Evolutionary conservation across 129 eudicot species (phyloP), one percentile per base, ranked within the genome.

Genomic region (Centella asiatica): DNA sequence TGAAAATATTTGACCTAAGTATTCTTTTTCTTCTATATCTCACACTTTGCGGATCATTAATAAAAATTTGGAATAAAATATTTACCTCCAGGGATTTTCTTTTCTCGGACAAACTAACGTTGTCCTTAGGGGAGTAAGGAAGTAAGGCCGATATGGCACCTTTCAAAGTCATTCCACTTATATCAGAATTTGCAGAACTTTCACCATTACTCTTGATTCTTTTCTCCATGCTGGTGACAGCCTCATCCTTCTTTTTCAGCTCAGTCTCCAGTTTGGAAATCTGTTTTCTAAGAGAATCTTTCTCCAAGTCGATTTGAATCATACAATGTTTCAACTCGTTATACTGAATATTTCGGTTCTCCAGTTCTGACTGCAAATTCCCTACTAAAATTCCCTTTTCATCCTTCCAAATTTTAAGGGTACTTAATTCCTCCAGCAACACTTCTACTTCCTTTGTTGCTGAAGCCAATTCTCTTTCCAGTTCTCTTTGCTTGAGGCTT

Each of bases 321-420:
- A 75, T 58, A 25, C 69, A 70, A 45, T 50, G 75, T 51, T 73
- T 79, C 68, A 81, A 67, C 46, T 82, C 88, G 52, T 71, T 77
- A 56, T 79, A 62, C 50, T 81, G 83, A 25, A 52, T 68, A 57
- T 72, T 74, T 34, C 78, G 56, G 61, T 50, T 77, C 69, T 84
- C 79, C 62, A 86, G 29, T 75, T 86, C 89, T 49, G 83, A 90
- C 64, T 76, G 80, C 71, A 86, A 62, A 51, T 71, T 71, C 31
- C 69, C 78, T 42, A 81, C 79, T 59, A 61, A 71, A 19, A 65
- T 72, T 59, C 66, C 85, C 78, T 69, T 80, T 61, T 79, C 84
- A 66, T 80, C 76, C 69, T 69, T 58, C 67, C 71, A 75, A 59
- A 81, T 60, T 70, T 72, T 80, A 74, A 75, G 68, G 45, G 70